Evolutionary conservation across 495 filamentous ascomycete genomes (phyloP).

Genomic region (Penicillium riverlandense): DNA sequence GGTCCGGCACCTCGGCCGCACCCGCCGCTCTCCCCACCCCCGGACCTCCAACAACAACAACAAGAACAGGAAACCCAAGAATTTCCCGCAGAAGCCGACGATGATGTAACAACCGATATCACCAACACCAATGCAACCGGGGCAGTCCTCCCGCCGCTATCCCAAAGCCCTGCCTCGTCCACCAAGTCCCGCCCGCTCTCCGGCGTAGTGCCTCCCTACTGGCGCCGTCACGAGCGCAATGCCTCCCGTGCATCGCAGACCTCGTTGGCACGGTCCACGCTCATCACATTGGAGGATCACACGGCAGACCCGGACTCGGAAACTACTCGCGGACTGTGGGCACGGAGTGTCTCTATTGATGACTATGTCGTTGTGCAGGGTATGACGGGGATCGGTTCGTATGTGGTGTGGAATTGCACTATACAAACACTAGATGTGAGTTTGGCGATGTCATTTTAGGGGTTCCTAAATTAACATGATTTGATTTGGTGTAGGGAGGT

Average conservation of each 20-base stretch:
- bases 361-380: conserved; percentile 60
- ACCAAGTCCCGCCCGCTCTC: conserved; percentile 32
- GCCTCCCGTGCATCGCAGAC: conserved; percentile 36
- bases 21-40: conserved; percentile 16
- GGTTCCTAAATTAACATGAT: conserved; percentile 4
- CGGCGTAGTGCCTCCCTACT: conserved; percentile 42
- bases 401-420: conserved; percentile 68
- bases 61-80: too few species aligned
- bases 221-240: conserved; percentile 39
- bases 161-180: conserved; percentile 4
- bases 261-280: conserved; percentile 29
- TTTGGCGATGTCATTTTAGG: conserved; percentile 3
- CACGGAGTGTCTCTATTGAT: conserved; percentile 55
- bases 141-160: conserved; percentile 4
- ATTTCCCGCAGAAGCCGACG: too few species aligned
- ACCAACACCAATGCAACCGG: conserved; percentile 4
- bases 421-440: conserved; percentile 64
- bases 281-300: conserved; percentile 65
- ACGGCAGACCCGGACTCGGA: conserved; percentile 54
- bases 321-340: conserved; percentile 59
- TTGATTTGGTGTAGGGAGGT: conserved; percentile 40
- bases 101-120: background rate
- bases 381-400: conserved; percentile 57
- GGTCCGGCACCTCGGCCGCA: conserved; percentile 22
- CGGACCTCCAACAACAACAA: background rate